phyloP scores from a whole-genome alignment of 1,139 yeast genomes.

The Lodderomyces pseudojiufengensis region DNA sequence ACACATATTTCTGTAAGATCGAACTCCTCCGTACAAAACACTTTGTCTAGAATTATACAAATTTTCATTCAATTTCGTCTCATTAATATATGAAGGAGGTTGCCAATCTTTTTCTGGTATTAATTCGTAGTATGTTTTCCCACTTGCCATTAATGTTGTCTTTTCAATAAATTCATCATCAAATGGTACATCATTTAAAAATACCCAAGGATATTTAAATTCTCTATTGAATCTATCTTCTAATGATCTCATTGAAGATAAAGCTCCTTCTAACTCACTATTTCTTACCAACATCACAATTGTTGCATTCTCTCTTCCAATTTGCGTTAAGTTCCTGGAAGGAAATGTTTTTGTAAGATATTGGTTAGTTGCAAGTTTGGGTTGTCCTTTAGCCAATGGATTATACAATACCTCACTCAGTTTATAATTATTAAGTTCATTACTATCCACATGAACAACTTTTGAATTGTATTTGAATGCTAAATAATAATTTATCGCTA shows the following conservation, averaged over 20 bases:
- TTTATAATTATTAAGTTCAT: too few relatives aligned
- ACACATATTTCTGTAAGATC: conserved; percentile 47
- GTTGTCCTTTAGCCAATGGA: conserved; percentile 14
- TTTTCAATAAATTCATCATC: conserved; percentile 39
- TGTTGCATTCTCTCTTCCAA: conserved; percentile 51
- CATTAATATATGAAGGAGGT: conserved; percentile 37
- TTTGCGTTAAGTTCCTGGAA: conserved; percentile 27
- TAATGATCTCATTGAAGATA: conserved; percentile 40
- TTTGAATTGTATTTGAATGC: conserved; percentile 4
- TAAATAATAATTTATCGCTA: conserved; percentile 17
- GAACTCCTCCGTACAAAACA: conserved; percentile 39
- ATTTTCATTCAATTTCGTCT: conserved; percentile 23
- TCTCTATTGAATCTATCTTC: conserved; percentile 46
- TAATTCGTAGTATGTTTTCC: conserved; percentile 52
- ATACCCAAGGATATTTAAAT: conserved; percentile 47
- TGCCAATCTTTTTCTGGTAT: conserved; percentile 44
- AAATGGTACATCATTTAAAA: conserved; percentile 43
- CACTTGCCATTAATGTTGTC: conserved; percentile 83
- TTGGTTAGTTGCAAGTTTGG: conserved; percentile 43
- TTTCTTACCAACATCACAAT: conserved; percentile 46
- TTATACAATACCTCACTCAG: too few relatives aligned
- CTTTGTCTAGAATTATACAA: conserved; percentile 22
- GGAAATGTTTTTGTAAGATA: conserved; percentile 32
- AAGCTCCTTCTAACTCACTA: conserved; percentile 38
- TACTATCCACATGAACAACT: too few relatives aligned